Evolutionary conservation across 306 rosid genomes (phyloP).

Genomic region (Parietaria judaica): DNA sequence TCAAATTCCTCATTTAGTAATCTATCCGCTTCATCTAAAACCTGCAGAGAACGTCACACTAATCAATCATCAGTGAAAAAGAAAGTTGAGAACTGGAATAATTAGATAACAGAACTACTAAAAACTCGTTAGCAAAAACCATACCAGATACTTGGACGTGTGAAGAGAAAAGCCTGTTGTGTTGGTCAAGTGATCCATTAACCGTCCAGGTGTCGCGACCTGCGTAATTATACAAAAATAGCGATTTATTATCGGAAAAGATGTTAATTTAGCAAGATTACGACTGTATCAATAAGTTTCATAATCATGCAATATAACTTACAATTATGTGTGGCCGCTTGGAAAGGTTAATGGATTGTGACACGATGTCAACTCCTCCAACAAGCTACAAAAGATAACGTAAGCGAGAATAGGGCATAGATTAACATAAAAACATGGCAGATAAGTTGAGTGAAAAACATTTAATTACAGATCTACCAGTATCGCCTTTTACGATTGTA

Average conservation of each 20-base stretch:
- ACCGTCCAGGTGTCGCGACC: slow-evolving; percentile 96
- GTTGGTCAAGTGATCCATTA: slow-evolving; percentile 73
- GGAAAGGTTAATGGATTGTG: slow-evolving; percentile 53
- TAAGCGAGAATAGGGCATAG: neutral
- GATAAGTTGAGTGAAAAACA: too few relatives aligned
- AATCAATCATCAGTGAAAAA: neutral
- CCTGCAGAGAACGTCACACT: slow-evolving; percentile 31
- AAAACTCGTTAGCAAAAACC: slow-evolving; percentile 10
- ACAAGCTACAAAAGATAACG: slow-evolving; percentile 51
- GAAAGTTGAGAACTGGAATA: neutral
- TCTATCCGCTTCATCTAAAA: slow-evolving; percentile 92
- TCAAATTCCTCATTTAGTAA: slow-evolving; percentile 72
- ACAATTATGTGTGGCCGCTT: slow-evolving; percentile 88
- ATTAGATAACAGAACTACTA: neutral
- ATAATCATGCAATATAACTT: too few relatives aligned
- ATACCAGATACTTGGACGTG: slow-evolving; percentile 62
- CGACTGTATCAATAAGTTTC: too few relatives aligned
- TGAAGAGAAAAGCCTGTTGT: slow-evolving; percentile 75
- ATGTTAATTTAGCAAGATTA: neutral
- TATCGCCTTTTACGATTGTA: too few relatives aligned
- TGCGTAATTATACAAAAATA: slow-evolving; percentile 21
- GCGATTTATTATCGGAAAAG: too few relatives aligned
- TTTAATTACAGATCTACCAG: too few relatives aligned
- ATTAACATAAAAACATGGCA: too few relatives aligned
- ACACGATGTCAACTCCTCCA: slow-evolving; percentile 76